Evolutionary conservation across 106 monocot genomes (phyloP).

Genomic region (Dendrobium huoshanense): DNA sequence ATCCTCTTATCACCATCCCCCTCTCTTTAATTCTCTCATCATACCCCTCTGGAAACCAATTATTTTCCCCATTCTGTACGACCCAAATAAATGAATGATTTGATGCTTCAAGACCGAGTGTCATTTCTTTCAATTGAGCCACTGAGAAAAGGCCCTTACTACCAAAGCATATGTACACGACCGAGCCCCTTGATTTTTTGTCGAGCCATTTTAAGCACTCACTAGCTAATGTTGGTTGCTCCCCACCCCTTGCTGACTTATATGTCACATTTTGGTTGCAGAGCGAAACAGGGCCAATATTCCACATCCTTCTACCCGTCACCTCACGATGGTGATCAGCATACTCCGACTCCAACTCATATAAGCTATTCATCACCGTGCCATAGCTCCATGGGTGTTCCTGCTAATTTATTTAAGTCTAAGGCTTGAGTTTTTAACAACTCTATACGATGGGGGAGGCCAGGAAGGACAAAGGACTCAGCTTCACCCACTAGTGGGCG

Average conservation of each 20-base stretch:
- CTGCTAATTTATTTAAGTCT: neutral
- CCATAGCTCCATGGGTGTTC: conserved; percentile 13
- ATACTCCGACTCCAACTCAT: conserved; percentile 34
- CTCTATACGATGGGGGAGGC: conserved; percentile 29
- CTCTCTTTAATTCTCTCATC: too few relatives aligned
- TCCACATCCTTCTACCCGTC: conserved; percentile 17
- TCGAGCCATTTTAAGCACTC: conserved; percentile 24
- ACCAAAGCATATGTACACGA: conserved; percentile 42
- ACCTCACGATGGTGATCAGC: conserved; percentile 11
- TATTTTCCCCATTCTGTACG: neutral
- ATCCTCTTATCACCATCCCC: too few relatives aligned
- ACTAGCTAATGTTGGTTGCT: neutral
- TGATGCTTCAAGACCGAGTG: conserved; percentile 13
- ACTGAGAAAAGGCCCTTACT: neutral
- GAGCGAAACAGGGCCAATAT: conserved; percentile 34
- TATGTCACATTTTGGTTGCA: neutral
- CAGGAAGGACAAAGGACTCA: conserved; percentile 12
- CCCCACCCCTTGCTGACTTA: neutral
- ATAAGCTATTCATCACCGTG: conserved; percentile 38
- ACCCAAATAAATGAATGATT: conserved; percentile 28
- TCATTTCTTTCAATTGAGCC: conserved; percentile 15
- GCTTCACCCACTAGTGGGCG: neutral
- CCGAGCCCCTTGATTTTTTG: conserved; percentile 15
- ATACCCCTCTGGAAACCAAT: too few relatives aligned
- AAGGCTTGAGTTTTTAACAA: conserved; percentile 10